Percentiles rank a stretch among this genome's conserved stretches.
These are phyloP conservation scores for Pichia paraexigua DNA, from an alignment of 805 yeast species.

Conservation along the genomic window DNA sequence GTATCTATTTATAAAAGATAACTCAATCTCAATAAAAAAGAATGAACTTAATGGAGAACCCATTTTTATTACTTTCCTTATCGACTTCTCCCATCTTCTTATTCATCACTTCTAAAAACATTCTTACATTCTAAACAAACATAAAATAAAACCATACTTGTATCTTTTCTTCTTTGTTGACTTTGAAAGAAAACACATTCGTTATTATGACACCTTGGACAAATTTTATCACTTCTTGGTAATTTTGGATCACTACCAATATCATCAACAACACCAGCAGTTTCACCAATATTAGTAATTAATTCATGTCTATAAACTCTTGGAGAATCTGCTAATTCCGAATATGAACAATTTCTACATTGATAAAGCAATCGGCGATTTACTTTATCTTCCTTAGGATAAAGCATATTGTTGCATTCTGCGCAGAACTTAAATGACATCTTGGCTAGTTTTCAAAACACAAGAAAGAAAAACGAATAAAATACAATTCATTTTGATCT, in stretches of 20 bases:
- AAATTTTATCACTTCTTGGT: conserved; percentile 89
- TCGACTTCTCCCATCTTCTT: neutral
- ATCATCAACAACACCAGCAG: conserved; percentile 95
- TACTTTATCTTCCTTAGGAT: conserved; percentile 91
- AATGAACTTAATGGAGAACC: neutral
- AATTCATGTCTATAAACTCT: conserved; percentile 89
- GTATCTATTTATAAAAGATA: neutral
- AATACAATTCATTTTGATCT: too few relatives aligned
- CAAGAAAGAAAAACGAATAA: too few relatives aligned
- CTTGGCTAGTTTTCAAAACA: neutral
- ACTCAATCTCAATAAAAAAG: neutral
- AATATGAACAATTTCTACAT: conserved; percentile 90
- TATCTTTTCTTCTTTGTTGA: conserved; percentile 91
- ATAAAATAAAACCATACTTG: conserved; percentile 89
- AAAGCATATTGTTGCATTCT: conserved; percentile 96
- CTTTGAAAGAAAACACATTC: conserved; percentile 96
- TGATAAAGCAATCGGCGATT: conserved; percentile 71
- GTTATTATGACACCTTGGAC: conserved; percentile 80
- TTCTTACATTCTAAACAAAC: conserved; percentile 85
- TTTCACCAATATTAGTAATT: conserved; percentile 85
- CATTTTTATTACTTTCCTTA: too few relatives aligned
- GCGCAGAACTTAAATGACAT: conserved; percentile 88
- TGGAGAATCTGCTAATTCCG: conserved; percentile 83
- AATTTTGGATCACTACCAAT: conserved; percentile 96
- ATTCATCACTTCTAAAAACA: conserved; percentile 40